Percentiles rank a stretch among this genome's conserved stretches.
phyloP scores from a whole-genome alignment of 805 yeast genomes.

The Lachancea dasiensis region DNA sequence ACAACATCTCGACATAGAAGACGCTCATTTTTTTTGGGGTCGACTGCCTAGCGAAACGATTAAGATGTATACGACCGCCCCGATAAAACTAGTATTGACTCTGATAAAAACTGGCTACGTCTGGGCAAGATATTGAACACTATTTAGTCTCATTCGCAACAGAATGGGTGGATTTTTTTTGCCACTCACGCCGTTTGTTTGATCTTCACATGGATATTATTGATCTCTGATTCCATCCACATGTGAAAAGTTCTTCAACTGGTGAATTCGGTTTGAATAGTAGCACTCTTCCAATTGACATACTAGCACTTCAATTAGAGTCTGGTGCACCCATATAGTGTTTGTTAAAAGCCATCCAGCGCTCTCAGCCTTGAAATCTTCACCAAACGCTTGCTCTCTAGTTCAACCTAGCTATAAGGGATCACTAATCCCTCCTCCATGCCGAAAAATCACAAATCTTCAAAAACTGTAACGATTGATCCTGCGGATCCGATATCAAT shows the following conservation, averaged over 20 bases:
- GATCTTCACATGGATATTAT: neutral
- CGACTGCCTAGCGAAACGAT: too few relatives aligned
- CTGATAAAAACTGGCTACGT: too few relatives aligned
- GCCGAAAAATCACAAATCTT: conserved; percentile 3
- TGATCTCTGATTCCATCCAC: neutral
- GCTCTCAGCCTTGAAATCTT: neutral
- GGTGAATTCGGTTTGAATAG: neutral
- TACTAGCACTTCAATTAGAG: too few relatives aligned
- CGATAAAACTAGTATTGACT: too few relatives aligned
- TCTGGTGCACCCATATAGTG: too few relatives aligned
- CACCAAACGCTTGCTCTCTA: neutral
- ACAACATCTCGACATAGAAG: too few relatives aligned
- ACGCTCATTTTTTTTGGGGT: too few relatives aligned
- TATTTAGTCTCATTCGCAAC: too few relatives aligned
- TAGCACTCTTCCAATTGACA: neutral
- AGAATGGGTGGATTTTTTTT: too few relatives aligned
- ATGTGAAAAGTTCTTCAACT: neutral
- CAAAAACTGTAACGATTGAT: conserved; percentile 2
- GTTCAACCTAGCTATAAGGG: conserved; percentile 8
- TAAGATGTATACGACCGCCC: too few relatives aligned
- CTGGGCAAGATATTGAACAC: neutral
- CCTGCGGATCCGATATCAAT: neutral
- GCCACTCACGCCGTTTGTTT: neutral
- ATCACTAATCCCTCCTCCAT: neutral
- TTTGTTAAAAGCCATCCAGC: neutral